Evolutionary conservation across 139 green algal species (phyloP).

Genomic region (Monoraphidium neglectum): DNA sequence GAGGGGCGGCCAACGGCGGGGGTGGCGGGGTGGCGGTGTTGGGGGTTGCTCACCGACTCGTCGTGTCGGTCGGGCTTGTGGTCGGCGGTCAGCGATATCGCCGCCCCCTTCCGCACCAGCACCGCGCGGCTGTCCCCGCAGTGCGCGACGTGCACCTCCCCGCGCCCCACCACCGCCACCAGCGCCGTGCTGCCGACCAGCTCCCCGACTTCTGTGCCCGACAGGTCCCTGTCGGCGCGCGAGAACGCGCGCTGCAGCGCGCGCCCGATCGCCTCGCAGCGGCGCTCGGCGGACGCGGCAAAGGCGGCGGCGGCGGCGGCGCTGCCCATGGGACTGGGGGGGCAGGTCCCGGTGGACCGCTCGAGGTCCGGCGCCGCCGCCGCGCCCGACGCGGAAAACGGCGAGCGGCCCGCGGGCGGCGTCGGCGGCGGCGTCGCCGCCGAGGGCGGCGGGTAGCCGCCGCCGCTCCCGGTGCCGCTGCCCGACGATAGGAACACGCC

Average conservation of each 20-base stretch:
- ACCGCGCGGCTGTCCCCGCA: conserved; percentile 52
- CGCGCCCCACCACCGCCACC: conserved; percentile 7
- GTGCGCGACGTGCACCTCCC: conserved; percentile 34
- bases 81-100: conserved; percentile 41
- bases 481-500: too few relatives aligned
- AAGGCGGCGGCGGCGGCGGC: neutral
- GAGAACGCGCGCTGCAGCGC: conserved; percentile 28
- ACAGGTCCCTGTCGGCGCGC: conserved; percentile 30
- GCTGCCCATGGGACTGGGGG: neutral
- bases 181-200: conserved; percentile 33
- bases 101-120: conserved; percentile 38
- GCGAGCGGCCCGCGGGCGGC: neutral
- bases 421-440: too few relatives aligned
- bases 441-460: too few relatives aligned
- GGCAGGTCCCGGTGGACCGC: too few relatives aligned
- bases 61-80: conserved; percentile 64
- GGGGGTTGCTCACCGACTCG: conserved; percentile 46
- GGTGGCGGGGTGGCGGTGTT: too few relatives aligned
- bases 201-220: conserved; percentile 34
- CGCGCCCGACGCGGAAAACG: neutral
- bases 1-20: too few relatives aligned
- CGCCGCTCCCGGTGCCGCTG: too few relatives aligned
- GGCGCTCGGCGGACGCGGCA: neutral
- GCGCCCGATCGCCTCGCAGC: too few relatives aligned
- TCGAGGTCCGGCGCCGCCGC: neutral